Base-by-base conservation (phyloP, 225 moss, liverwort and hornwort genomes). In the Pleurozium schreberi region DNA sequence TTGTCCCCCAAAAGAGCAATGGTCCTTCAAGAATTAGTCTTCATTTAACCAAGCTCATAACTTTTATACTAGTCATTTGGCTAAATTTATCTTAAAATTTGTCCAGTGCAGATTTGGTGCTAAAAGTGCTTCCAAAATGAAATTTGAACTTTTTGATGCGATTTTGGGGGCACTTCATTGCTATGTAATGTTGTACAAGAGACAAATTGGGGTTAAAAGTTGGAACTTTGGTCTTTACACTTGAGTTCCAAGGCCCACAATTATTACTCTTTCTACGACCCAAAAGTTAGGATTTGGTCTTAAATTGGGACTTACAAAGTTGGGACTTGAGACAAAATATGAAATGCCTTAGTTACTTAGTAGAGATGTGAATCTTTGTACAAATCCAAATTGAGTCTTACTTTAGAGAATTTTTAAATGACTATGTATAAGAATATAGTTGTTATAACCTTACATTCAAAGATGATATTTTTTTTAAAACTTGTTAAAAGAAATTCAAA, bases 281-380 rank as follows among this genome's bases (percentile, higher is more conserved):
- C 3, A 73, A 45, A 16, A 45, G 1, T 47, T 30, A 0, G 6
- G 1, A 30, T 45, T 18, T 6, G 17, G 0, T 14, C 45, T 73
- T 73, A 1, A 73, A 10, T 0, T 0, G 0, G 0, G 11, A 45
- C 3, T 45, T 73, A 28, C 18, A 18, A 45, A 45, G n/a, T 31
- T 31, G 18, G 6, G 6, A 74, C 3, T 28, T 47, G 1, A 4
- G 0, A 74, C 0, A 6, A 18, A 47, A 3, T 74, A 10, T 30
- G 6, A 28, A 6, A 30, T 2, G 3, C 4, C 5, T 11, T 2
- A 59, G 16, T 49, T 50, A 21, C 1, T 33, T 6, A 49, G 1
- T 12, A 75, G 20, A 34, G 4, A 34, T 75, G 13, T 75, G 5
- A 13, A 3, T 50, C 34, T 34, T 75, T 13, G 2, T 13, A 34